Conservation (phyloP, 2,329 filamentous ascomycete species). For the Corynespora cassiicola region DNA sequence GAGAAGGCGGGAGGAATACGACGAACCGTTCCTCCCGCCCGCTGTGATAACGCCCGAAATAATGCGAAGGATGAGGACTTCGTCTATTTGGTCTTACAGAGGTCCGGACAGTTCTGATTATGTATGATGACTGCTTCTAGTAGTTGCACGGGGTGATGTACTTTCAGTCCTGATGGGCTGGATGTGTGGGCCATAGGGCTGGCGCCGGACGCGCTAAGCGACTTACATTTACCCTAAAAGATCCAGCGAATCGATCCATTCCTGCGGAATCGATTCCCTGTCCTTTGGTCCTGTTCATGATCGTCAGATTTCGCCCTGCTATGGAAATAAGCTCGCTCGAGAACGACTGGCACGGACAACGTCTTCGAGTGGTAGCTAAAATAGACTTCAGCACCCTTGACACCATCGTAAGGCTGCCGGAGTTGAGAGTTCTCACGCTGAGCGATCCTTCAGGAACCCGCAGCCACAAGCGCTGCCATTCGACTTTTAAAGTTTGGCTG, state of each 20-base stretch:
- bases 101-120: too few relatives aligned
- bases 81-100: too few relatives aligned
- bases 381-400: not conserved
- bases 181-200: slow-evolving; percentile 18
- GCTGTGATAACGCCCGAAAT: slow-evolving; percentile 6
- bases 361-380: not conserved
- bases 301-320: slow-evolving; percentile 1
- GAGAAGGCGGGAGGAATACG: slow-evolving; percentile 5
- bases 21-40: slow-evolving; percentile 14
- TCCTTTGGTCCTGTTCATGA: not conserved
- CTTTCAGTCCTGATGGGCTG: slow-evolving; percentile 7
- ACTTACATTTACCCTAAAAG: slow-evolving; percentile 12
- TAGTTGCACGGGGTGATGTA: slow-evolving; percentile 6
- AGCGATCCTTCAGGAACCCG: slow-evolving; percentile 13
- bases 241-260: slow-evolving; percentile 11
- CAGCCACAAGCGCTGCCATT: slow-evolving; percentile 9
- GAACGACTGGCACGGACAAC: not conserved
- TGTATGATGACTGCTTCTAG: too few relatives aligned
- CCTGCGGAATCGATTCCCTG: slow-evolving; percentile 5
- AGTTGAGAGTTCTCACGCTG: not conserved
- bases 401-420: not conserved
- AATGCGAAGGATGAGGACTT: slow-evolving; percentile 14
- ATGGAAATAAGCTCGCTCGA: not conserved
- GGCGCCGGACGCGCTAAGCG: slow-evolving; percentile 16
- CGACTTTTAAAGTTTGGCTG: slow-evolving; percentile 1